Evolutionary conservation across 345 rosid genomes (phyloP).

Genomic region (Raphanus raphanistrum): DNA sequence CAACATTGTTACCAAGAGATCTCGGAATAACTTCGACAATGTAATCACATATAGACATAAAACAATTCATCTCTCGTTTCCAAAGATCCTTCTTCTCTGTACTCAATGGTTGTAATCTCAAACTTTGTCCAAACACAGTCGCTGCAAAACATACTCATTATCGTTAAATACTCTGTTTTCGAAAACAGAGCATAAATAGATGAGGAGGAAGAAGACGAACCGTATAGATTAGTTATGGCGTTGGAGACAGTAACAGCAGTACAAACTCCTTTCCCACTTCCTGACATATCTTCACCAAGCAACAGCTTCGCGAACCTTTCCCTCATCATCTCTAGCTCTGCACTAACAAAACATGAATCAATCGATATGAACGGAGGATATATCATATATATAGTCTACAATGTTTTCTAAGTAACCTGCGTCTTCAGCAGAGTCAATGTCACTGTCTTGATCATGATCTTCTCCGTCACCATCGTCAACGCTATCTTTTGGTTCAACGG

Average conservation of each 20-base stretch:
- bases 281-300: conserved; percentile 95
- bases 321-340: conserved; percentile 78
- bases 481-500: conserved; percentile 25
- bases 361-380: neutral
- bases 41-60: conserved; percentile 79
- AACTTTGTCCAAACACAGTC: conserved; percentile 80
- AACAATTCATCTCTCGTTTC: conserved; percentile 92
- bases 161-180: neutral
- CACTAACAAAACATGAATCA: neutral
- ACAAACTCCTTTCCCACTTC: conserved; percentile 87
- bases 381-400: neutral
- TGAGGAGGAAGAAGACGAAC: conserved; percentile 36
- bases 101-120: conserved; percentile 81
- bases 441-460: conserved; percentile 24
- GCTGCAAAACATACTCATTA: conserved; percentile 48
- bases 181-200: conserved; percentile 19
- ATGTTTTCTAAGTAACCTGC: conserved; percentile 22
- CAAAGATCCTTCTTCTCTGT: conserved; percentile 79
- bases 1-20: conserved; percentile 60
- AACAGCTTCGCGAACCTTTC: conserved; percentile 82
- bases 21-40: conserved; percentile 68
- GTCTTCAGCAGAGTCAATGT: conserved; percentile 36
- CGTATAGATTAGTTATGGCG: conserved; percentile 85
- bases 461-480: conserved; percentile 3
- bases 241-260: conserved; percentile 88